Conservation (phyloP, 805 yeast genomes). For the Ascoidea rubescens region DNA sequence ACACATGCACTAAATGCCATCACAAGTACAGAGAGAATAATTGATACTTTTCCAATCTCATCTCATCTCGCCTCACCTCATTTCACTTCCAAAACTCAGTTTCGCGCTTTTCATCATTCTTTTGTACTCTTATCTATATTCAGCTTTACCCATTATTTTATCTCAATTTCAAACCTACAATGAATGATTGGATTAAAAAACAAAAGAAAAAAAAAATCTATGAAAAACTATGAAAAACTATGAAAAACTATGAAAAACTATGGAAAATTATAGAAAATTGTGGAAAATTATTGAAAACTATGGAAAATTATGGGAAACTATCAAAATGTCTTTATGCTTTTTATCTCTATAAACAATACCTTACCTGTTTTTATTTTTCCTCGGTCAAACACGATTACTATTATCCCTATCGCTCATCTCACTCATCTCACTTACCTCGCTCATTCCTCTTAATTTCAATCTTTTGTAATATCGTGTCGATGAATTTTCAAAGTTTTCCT, state of each 20-base stretch:
- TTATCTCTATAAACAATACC: neutral
- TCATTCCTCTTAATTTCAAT: neutral
- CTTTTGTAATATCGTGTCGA: neutral
- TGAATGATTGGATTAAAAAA: too few relatives aligned
- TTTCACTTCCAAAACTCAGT: too few relatives aligned
- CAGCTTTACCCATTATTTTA: too few relatives aligned
- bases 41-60: slow-evolving; percentile 17
- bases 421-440: neutral
- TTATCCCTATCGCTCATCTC: neutral
- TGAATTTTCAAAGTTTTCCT: neutral
- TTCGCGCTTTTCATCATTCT: too few relatives aligned
- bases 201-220: too few relatives aligned
- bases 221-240: too few relatives aligned
- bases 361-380: neutral
- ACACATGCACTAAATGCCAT: slow-evolving; percentile 88
- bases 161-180: too few relatives aligned
- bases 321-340: neutral
- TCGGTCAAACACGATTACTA: neutral
- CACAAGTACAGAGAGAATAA: slow-evolving; percentile 92
- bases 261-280: too few relatives aligned
- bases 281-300: too few relatives aligned
- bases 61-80: too few relatives aligned
- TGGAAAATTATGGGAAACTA: neutral
- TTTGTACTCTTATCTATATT: too few relatives aligned
- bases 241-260: too few relatives aligned